Evolutionary conservation across 345 rosid species (phyloP), one percentile per base, ranked within the genome.

Genomic region (Bruguiera parviflora): DNA sequence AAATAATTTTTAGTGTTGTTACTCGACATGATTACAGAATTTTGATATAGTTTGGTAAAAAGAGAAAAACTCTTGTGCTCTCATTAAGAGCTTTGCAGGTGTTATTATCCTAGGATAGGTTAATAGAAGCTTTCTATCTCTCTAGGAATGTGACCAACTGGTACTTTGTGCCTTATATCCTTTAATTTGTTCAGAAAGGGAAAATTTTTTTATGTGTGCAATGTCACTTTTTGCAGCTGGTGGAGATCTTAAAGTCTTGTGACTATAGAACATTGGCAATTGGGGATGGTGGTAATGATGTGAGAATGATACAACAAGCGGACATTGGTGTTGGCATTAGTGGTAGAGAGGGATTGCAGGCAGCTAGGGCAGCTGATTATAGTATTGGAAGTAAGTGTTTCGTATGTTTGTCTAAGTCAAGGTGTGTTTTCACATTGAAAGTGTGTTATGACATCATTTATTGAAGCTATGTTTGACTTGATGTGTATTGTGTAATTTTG

Each of bases 261-360:
- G 98, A 95, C 73, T 95, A 95, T 81, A 84, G 98, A 80, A 92
- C 96, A 37, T 80, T 95, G 74, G 99, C 99, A 22, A 86, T 92
- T 84, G 99, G 98, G 67, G 98, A 95, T 72, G 99, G 98, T 69
- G 99, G 99, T 65, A 95, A 95, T 87, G 99, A 95, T 82, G 98
- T 95, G 81, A 84, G 96, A 81, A 95, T 95, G 99, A 95, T 95
- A 75, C 99, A 95, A 67, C 92, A 95, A 83, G 97, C 99, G 69
- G 99, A 92, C 73, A 90, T 95, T 31, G 98, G 99, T 43, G 95
- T 95, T 64, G 97, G 99, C 72, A 95, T 95, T 68, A 95, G 99
- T 61, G 98, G 98, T 75, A 90, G 98, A 85, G 99, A 95, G 84
- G 98, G 99, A 31, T 81, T 92, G 69, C 99, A 92, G 85, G 99